Evolutionary conservation across 2,329 filamentous ascomycete species (phyloP), one percentile per base, ranked within the genome.

Genomic region (Claviceps cyperi): DNA sequence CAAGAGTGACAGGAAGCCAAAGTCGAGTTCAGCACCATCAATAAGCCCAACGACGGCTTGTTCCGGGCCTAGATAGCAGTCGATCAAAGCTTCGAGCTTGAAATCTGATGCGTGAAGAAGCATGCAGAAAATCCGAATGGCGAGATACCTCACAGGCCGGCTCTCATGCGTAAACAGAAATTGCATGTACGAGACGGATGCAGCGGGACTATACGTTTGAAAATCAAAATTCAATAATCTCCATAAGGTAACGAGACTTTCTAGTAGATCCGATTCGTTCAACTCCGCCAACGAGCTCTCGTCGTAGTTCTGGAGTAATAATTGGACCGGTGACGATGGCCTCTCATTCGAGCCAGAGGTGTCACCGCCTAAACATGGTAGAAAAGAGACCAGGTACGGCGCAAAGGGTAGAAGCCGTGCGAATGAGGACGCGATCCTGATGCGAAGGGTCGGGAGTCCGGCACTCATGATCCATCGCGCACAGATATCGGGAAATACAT

Each of bases 381-480:
- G 76, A 63, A 89, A 86, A 52, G 81, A 77, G 49, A 83, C 80
- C 43, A 97, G 73, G 62, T 91, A 80, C 47, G 88, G 85, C 56
- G 86, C 85, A 71, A 92, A 83, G 17, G 88, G 86, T 58, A 96
- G 65, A 54, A 95, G 75, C 60, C 85, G 78, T 53, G 86, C 84
- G 68, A 95, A 85, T 35, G 86, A 83, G 50, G 82, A 76, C 55
- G 91, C 75, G 48, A 83, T 57, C 36, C 66, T 50, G 59, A 65
- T 58, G 64, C 66, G 57, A 66, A 65, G 57, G 59, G 64, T 50
- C 55, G 65, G 60, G 41, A 62, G 65, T 28, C 65, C 64, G 28
- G 69, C 58, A 62, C 69, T 64, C 59, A 73, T 71, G 43, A 84
- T 71, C 88, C 88, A 94, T 70, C 84, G 75, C 54, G 88, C 84